A percentile compares a stretch with the other conserved stretches of the same genome.
These are phyloP conservation scores for Suhomyces bokatorum DNA, from an alignment of 1,139 yeast species.

Conservation along the genomic window DNA sequence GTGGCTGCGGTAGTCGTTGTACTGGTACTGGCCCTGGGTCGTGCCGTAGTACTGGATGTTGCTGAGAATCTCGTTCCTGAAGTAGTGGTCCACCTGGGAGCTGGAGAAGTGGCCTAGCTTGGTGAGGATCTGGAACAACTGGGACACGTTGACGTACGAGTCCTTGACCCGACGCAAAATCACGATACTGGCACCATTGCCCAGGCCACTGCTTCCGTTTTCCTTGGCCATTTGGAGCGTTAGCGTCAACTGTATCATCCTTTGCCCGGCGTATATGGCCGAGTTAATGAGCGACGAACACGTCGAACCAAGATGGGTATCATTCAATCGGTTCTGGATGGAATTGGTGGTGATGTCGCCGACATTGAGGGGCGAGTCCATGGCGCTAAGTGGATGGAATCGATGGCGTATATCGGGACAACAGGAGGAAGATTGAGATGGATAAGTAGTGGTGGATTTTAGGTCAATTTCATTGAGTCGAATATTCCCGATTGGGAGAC, in stretches of 20 bases:
- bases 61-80: conserved; percentile 36
- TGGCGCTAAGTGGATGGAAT: conserved; percentile 12
- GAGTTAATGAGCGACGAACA: conserved; percentile 26
- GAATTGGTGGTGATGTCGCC: conserved; percentile 49
- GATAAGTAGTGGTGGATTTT: not conserved
- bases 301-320: conserved; percentile 35
- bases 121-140: conserved; percentile 37
- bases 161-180: conserved; percentile 48
- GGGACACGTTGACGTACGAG: conserved; percentile 44
- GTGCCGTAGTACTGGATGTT: conserved; percentile 35
- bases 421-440: not conserved
- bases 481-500: conserved; percentile 12
- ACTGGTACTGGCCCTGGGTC: conserved; percentile 15
- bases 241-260: conserved; percentile 39
- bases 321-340: conserved; percentile 37
- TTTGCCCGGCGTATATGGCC: conserved; percentile 41
- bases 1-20: conserved; percentile 33
- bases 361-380: conserved; percentile 49
- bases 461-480: conserved; percentile 4
- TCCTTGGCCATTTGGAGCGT: conserved; percentile 16
- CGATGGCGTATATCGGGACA: not conserved
- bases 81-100: conserved; percentile 30
- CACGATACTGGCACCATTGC: conserved; percentile 14
- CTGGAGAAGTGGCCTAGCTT: conserved; percentile 28
- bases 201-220: not conserved